Evolutionary conservation across 768 basidiomycete genomes (phyloP), one percentile per base, ranked within the genome.

Genomic region (Naganishia kalamii): DNA sequence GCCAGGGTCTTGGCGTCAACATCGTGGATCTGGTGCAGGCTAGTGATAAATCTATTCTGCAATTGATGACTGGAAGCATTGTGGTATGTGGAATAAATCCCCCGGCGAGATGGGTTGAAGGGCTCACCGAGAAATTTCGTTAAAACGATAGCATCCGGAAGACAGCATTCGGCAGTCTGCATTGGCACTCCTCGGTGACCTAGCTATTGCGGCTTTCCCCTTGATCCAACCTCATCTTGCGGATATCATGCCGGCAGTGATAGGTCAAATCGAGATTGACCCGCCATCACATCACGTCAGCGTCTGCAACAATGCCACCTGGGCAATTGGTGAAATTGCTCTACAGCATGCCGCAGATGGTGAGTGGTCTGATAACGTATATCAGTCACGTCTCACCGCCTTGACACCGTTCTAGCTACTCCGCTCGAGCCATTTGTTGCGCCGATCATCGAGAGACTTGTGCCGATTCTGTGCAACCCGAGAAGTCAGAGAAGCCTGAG

Each of bases 271-370:
- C 60, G 89, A 92, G 67, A 88, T 89, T 4, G 90, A 94, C 73
- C 96, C 94, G 0, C 89, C 90, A 72, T 83, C 88, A 33, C 93
- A 97, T 77, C 92, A 92, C 73, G 86, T 98, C 68, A 93, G 91
- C 70, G 96, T 94, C 5, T 93, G 91, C 77, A 99, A 99, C 79
- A 99, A 99, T 75, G 96, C 96, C 11, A 94, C 94, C 0, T 99
- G 96, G 96, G 92, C 92, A n/a, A 92, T 96, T 30, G 96, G 96
- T 47, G 96, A 99, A 79, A 91, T 99, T 33, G 91, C 96, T 8
- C 80, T 99, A 68, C 89, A 92, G 50, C 92, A 90, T 75, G 67
- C 69, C n/a, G 62, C 60, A 27, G 70, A 75, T 60, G 61, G 68
- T 32, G 65, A 59, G 48, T 47, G 35, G n/a, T 23, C 30, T 30